Evolutionary conservation across 2,329 filamentous ascomycete species (phyloP).

Genomic region (Fusarium praegraminearum): DNA sequence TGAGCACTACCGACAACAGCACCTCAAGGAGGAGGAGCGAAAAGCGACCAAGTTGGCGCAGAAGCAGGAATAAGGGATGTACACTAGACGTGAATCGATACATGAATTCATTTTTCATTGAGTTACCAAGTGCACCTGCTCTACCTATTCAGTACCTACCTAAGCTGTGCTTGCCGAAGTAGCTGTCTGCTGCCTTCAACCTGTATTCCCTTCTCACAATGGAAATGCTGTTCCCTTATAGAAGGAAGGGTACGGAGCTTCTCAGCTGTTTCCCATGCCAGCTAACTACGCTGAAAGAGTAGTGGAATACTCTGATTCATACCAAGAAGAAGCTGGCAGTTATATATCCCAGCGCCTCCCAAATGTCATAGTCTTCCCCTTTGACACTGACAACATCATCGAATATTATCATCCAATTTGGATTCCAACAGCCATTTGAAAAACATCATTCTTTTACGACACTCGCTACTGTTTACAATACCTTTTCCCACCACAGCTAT

Average conservation of each 20-base stretch:
- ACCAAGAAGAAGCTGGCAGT: neutral
- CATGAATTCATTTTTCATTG: conserved; percentile 43
- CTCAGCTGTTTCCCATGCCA: neutral
- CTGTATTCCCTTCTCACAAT: neutral
- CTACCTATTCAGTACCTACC: neutral
- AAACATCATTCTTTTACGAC: conserved; percentile 15
- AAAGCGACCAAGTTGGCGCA: conserved; percentile 64
- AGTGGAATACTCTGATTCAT: neutral
- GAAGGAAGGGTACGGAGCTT: neutral
- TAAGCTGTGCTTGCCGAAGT: neutral
- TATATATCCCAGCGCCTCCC: neutral
- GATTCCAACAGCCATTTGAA: conserved; percentile 20
- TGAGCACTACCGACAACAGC: conserved; percentile 68
- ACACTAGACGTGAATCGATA: conserved; percentile 45
- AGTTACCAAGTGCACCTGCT: conserved; percentile 23
- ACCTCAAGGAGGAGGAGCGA: conserved; percentile 66
- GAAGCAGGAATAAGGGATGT: conserved; percentile 52
- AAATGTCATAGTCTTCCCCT: neutral
- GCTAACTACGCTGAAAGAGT: neutral
- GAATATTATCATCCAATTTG: conserved; percentile 10
- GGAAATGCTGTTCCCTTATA: neutral
- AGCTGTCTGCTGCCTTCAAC: neutral
- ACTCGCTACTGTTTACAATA: neutral
- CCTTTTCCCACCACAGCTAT: neutral
- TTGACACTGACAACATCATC: neutral